phyloP scores from a whole-genome alignment of 805 yeast genomes.

The Starmerella kuoi region DNA sequence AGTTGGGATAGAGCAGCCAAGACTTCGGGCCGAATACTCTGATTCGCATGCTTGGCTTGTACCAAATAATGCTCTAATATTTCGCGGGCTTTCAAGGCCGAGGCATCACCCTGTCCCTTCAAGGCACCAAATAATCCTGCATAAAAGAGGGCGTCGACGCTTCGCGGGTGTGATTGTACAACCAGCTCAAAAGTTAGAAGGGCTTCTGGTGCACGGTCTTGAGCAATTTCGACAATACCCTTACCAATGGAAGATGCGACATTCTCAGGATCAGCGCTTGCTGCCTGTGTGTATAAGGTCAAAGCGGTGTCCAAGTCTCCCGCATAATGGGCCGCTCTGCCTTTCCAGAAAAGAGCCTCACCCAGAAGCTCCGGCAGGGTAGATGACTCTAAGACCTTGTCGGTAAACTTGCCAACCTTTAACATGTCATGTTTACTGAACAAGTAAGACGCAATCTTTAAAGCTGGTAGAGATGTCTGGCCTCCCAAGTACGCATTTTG shows the following conservation, averaged over 20 bases:
- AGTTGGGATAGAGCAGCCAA: conserved; percentile 55
- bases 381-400: conserved; percentile 36
- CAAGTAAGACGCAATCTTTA: conserved; percentile 56
- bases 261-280: conserved; percentile 47
- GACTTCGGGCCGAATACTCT: conserved; percentile 49
- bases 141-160: conserved; percentile 55
- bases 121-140: conserved; percentile 42
- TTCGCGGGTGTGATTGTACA: conserved; percentile 50
- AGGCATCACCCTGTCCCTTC: conserved; percentile 28
- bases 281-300: conserved; percentile 57
- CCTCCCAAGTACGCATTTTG: conserved; percentile 32
- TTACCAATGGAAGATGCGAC: conserved; percentile 65
- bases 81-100: conserved; percentile 40
- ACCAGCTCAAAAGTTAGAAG: conserved; percentile 70
- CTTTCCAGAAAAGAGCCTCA: conserved; percentile 75
- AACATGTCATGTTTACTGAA: conserved; percentile 56
- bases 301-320: conserved; percentile 60
- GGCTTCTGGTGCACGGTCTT: conserved; percentile 68
- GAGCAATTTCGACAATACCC: conserved; percentile 70
- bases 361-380: conserved; percentile 36
- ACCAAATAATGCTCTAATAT: conserved; percentile 60
- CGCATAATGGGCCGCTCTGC: conserved; percentile 54
- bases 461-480: conserved; percentile 43
- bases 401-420: conserved; percentile 44
- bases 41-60: conserved; percentile 42